These are phyloP conservation scores for Fusarium musae DNA, from an alignment of 2,329 filamentous ascomycete species.

Conservation along the genomic window DNA sequence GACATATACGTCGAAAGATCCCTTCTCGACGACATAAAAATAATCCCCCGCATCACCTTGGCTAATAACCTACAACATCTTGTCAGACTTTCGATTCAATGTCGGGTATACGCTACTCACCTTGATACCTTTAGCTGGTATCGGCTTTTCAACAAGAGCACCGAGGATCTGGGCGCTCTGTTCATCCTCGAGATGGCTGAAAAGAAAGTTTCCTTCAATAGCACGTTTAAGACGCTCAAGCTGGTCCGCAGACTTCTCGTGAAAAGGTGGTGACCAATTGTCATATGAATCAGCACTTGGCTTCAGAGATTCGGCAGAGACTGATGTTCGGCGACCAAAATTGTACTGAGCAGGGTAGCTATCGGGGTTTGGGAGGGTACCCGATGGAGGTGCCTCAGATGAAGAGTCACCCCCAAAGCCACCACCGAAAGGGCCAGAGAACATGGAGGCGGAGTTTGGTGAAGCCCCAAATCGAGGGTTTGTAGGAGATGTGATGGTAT, in stretches of 20 bases:
- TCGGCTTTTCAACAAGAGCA: slow-evolving; percentile 92
- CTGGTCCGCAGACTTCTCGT: slow-evolving; percentile 86
- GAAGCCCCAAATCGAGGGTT: slow-evolving; percentile 64
- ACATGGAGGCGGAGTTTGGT: slow-evolving; percentile 51
- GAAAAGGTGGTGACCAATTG: slow-evolving; percentile 89
- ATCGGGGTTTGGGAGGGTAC: slow-evolving; percentile 67
- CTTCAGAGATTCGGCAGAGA: slow-evolving; percentile 96
- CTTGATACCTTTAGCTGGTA: slow-evolving; percentile 88
- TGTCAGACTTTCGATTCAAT: slow-evolving; percentile 39
- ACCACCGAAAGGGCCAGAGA: slow-evolving; percentile 63
- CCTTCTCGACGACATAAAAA: slow-evolving; percentile 96
- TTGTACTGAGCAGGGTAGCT: slow-evolving; percentile 94
- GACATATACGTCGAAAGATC: slow-evolving; percentile 90
- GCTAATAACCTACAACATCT: slow-evolving; percentile 78
- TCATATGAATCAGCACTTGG: slow-evolving; percentile 84
- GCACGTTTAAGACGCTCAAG: slow-evolving; percentile 80
- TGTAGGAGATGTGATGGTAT: slow-evolving; percentile 80
- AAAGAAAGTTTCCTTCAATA: slow-evolving; percentile 91
- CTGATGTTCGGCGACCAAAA: slow-evolving; percentile 90
- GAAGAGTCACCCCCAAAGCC: slow-evolving; percentile 57
- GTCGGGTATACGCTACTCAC: slow-evolving; percentile 50
- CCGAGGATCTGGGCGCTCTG: slow-evolving; percentile 88
- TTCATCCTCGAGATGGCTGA: slow-evolving; percentile 94
- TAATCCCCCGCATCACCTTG: slow-evolving; percentile 97
- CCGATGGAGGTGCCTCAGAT: slow-evolving; percentile 58